Evolutionary conservation across 2,329 filamentous ascomycete genomes (phyloP), one percentile per base, ranked within the genome.

Genomic region (Pezicula neosporulosa): DNA sequence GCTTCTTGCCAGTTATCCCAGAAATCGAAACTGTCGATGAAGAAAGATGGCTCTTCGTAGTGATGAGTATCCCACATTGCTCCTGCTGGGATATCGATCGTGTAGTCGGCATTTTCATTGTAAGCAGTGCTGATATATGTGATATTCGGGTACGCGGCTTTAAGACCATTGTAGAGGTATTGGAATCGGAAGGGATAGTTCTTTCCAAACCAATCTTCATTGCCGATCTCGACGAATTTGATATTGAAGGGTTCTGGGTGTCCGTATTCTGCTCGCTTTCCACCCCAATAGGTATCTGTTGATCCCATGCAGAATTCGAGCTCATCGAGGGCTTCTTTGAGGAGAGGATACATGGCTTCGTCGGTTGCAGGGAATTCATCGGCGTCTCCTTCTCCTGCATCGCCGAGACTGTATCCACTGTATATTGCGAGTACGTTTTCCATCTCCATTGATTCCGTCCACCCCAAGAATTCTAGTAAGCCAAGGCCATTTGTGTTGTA

Each of bases 211-310:
- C 79, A 80, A 59, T 88, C 85, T 63, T 88, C 85, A 63, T 88
- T 87, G 52, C 85, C 85, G 41, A 87, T 69, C 66, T 87, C 85
- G 49, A 87, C 80, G 58, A 79, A 84, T 10, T 77, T 71, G 45
- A 88, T 72, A 28, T 64, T 70, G 69, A 81, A 87, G 0, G 85
- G 84, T 52, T 82, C 73, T 0, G 81, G 75, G 58, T 86, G 78
- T 3, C 85, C 85, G 2, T 84, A 72, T 41, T 76, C 68, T 6
- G 72, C 74, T 16, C 77, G 72, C 10, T 70, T 60, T 9, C 70
- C 70, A 15, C 77, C 76, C 56, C 71, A 75, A 2, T 63, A 62
- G 1, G 72, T 76, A 18, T 68, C 66, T 0, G 66, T 54, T 47
- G 70, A 65, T 1, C 76, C 75, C 37, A 71, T 68, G n/a, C 78